Evolutionary conservation across 1,284 basidiomycete genomes (phyloP).

Genomic region (Taiwanofungus camphoratus): DNA sequence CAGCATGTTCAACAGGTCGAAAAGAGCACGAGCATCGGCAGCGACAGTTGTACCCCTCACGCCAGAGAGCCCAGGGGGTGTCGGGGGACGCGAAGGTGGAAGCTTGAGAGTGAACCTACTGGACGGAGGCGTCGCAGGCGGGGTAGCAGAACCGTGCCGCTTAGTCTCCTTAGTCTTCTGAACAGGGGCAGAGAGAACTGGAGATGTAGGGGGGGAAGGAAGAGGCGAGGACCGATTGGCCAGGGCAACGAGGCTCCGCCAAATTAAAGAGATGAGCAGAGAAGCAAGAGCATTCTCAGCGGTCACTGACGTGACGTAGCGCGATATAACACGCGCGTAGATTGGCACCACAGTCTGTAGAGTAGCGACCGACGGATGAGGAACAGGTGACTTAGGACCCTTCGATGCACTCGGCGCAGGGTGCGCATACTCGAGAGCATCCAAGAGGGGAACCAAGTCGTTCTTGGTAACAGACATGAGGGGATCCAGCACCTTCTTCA

Average conservation of each 20-base stretch:
- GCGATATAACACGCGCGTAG: constrained; percentile 50
- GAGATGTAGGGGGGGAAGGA: constrained; percentile 40
- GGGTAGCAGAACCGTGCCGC: constrained; percentile 38
- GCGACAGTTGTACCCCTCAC: constrained; percentile 35
- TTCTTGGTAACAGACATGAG: constrained; percentile 55
- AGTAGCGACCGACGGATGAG: constrained; percentile 55
- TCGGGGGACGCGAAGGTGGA: constrained; percentile 61
- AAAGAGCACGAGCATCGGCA: constrained; percentile 53
- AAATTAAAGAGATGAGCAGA: constrained; percentile 64
- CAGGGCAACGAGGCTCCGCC: constrained; percentile 66
- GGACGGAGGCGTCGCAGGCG: constrained; percentile 53
- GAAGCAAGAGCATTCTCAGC: constrained; percentile 59
- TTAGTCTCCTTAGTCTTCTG: constrained; percentile 31
- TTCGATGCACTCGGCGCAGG: constrained; percentile 16
- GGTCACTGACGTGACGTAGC: constrained; percentile 47
- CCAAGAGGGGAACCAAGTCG: constrained; percentile 55
- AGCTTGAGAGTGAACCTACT: constrained; percentile 62
- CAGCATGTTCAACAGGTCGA: constrained; percentile 50
- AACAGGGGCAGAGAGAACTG: constrained; percentile 27
- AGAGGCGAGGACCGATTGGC: constrained; percentile 46
- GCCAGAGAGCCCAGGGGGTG: constrained; percentile 38
- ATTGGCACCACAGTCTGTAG: constrained; percentile 54
- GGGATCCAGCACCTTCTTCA: constrained; percentile 61
- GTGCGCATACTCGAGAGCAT: constrained; percentile 48
- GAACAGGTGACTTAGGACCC: constrained; percentile 30